A percentile compares a stretch with the other conserved stretches of the same genome.
Conservation (phyloP, 768 basidiomycete species). For the Amanita polypyramis region DNA sequence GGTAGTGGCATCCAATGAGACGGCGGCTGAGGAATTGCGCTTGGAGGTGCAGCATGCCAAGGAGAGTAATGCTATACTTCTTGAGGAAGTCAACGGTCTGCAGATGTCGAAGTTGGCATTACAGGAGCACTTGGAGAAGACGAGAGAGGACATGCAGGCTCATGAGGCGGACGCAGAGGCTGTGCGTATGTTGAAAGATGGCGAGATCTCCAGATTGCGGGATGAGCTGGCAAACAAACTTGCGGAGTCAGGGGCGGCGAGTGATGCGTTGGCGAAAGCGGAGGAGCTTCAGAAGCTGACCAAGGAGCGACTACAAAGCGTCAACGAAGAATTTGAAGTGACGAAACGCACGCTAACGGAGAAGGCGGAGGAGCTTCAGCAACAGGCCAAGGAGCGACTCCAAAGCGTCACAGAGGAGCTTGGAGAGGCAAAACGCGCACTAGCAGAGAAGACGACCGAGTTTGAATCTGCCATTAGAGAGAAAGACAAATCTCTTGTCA, state of each 20-base stretch:
- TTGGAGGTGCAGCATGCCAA: conserved; percentile 1
- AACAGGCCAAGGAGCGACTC: neutral
- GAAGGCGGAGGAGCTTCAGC: conserved; percentile 1
- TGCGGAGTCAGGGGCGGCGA: neutral
- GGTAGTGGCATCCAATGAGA: neutral
- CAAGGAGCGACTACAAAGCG: neutral
- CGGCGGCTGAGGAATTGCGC: neutral
- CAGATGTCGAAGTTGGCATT: neutral
- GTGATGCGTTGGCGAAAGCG: neutral
- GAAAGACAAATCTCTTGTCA: neutral
- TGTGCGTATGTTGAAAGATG: neutral
- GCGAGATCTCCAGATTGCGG: neutral
- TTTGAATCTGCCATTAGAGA: neutral
- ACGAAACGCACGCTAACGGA: no score
- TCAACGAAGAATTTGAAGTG: no score
- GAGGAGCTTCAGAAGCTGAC: neutral
- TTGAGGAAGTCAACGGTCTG: neutral
- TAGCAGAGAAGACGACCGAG: conserved; percentile 1
- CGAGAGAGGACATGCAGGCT: neutral
- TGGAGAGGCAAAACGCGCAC: conserved; percentile 1
- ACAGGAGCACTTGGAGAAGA: neutral
- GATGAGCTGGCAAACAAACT: neutral
- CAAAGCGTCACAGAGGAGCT: neutral
- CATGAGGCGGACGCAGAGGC: neutral
- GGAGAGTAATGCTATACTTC: neutral